phyloP scores from a whole-genome alignment of 768 basidiomycete species.

The Gymnopilus dilepis region DNA sequence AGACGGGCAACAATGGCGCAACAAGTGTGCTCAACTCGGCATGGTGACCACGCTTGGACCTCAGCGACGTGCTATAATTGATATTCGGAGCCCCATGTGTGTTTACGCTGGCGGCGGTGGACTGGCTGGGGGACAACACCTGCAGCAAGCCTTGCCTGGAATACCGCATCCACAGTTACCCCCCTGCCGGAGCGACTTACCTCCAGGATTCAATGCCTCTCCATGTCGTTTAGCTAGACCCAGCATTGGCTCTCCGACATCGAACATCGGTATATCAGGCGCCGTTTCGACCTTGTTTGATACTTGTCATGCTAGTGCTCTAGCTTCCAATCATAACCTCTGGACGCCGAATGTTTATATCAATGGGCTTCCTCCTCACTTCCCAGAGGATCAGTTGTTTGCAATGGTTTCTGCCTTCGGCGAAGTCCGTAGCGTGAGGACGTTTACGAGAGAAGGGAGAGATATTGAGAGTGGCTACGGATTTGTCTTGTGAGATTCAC shows the following conservation, averaged over 20 bases:
- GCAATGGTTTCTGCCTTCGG: slow-evolving; percentile 75
- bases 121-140: not conserved
- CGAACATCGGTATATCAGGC: slow-evolving; percentile 19
- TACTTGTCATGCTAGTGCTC: not conserved
- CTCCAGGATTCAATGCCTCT: slow-evolving; percentile 11
- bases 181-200: slow-evolving; percentile 1
- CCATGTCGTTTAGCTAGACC: not conserved
- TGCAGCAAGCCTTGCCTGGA: slow-evolving; percentile 15
- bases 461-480: slow-evolving; percentile 78
- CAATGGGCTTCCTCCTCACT: slow-evolving; percentile 85
- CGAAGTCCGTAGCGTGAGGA: slow-evolving; percentile 75
- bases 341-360: slow-evolving; percentile 86
- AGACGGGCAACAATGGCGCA: slow-evolving; percentile 5
- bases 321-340: slow-evolving; percentile 4
- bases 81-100: slow-evolving; percentile 1
- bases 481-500: slow-evolving; percentile 68
- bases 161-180: slow-evolving; percentile 18
- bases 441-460: slow-evolving; percentile 85
- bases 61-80: not conserved
- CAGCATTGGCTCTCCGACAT: not conserved
- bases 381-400: slow-evolving; percentile 78
- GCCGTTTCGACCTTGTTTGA: slow-evolving; percentile 16
- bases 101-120: slow-evolving; percentile 10
- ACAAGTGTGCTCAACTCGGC: not conserved
- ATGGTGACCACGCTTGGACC: slow-evolving; percentile 19